Evolutionary conservation across 345 rosid genomes (phyloP).

Genomic region (Cardamine occulta): DNA sequence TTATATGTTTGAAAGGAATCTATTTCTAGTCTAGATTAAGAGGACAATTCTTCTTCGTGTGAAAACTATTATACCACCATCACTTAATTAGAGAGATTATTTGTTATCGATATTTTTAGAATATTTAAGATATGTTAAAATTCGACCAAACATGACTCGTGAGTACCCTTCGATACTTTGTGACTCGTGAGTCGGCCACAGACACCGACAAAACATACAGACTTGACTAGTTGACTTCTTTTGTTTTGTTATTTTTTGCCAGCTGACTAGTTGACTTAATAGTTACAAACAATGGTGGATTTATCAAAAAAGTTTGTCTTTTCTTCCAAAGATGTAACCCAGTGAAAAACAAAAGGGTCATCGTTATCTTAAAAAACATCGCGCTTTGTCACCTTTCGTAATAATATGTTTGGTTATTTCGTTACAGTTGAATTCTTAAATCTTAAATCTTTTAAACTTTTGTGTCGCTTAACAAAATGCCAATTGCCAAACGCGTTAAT

Average conservation of each 20-base stretch:
- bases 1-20: no score
- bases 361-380: not conserved
- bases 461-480: not conserved
- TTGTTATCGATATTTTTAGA: no score
- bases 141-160: no score
- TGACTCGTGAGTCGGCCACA: not conserved
- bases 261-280: not conserved
- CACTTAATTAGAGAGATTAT: no score
- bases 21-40: no score
- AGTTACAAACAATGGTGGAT: no score
- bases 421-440: not conserved
- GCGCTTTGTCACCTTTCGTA: not conserved
- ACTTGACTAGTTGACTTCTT: not conserved
- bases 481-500: slow-evolving; percentile 2
- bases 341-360: not conserved
- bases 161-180: not conserved
- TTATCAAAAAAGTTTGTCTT: no score
- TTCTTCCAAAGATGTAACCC: not conserved
- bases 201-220: not conserved
- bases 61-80: no score
- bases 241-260: not conserved
- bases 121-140: no score
- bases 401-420: not conserved
- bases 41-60: no score
- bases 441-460: not conserved